Conservation (phyloP, 257 asterid species). For the Osmanthus fragrans region DNA sequence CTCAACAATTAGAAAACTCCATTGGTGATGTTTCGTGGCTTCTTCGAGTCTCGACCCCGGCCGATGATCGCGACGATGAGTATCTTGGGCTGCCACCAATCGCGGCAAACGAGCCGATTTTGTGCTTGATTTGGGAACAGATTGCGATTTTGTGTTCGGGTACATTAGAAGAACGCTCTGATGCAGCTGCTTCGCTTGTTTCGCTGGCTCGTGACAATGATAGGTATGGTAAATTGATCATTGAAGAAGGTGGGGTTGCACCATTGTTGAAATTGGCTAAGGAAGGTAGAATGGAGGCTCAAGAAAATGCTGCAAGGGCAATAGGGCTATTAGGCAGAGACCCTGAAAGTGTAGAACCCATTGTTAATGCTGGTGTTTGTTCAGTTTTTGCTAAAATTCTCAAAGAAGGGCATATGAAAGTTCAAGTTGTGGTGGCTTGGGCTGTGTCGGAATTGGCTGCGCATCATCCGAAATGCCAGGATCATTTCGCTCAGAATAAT, state of each 20-base stretch:
- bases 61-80: conserved; percentile 65
- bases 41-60: conserved; percentile 68
- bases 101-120: conserved; percentile 74
- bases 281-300: conserved; percentile 75
- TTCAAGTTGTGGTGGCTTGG: conserved; percentile 80
- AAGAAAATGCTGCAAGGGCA: conserved; percentile 70
- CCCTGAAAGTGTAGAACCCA: conserved; percentile 72
- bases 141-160: conserved; percentile 62
- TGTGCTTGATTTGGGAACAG: conserved; percentile 79
- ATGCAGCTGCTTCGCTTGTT: conserved; percentile 64
- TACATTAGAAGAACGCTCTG: conserved; percentile 54
- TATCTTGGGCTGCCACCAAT: conserved; percentile 70
- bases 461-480: conserved; percentile 72
- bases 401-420: conserved; percentile 81
- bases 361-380: conserved; percentile 71
- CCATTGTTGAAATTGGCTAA: conserved; percentile 69
- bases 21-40: conserved; percentile 81
- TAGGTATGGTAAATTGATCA: conserved; percentile 63
- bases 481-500: conserved; percentile 73
- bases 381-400: conserved; percentile 78
- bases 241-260: conserved; percentile 81
- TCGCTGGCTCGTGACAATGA: conserved; percentile 76
- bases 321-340: conserved; percentile 73
- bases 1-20: conserved; percentile 68
- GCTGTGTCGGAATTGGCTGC: conserved; percentile 75